phyloP scores from a whole-genome alignment of 495 filamentous ascomycete species.

The Talaromyces borbonicus region DNA sequence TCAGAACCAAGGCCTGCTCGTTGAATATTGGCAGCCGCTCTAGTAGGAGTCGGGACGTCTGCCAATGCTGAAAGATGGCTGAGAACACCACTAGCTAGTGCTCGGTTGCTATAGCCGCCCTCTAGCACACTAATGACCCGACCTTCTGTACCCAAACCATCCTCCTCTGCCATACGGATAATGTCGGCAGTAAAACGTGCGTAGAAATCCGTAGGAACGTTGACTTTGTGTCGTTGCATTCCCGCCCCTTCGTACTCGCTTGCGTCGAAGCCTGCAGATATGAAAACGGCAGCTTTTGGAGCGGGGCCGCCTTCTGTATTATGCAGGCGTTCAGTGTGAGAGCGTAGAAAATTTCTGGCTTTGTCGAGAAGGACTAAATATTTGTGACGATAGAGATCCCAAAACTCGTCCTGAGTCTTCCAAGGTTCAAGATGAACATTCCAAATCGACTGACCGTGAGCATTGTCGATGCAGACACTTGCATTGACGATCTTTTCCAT shows the following conservation, averaged over 20 bases:
- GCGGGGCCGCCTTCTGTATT: slow-evolving; percentile 38
- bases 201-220: slow-evolving; percentile 95
- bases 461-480: slow-evolving; percentile 82
- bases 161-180: slow-evolving; percentile 71
- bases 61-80: slow-evolving; percentile 78
- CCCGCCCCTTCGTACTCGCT: slow-evolving; percentile 84
- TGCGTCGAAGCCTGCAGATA: slow-evolving; percentile 94
- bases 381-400: slow-evolving; percentile 68
- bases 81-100: slow-evolving; percentile 74
- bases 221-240: slow-evolving; percentile 91
- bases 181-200: slow-evolving; percentile 81
- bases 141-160: slow-evolving; percentile 65
- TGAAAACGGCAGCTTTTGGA: slow-evolving; percentile 79
- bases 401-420: slow-evolving; percentile 74
- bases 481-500: slow-evolving; percentile 84
- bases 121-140: slow-evolving; percentile 87
- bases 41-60: slow-evolving; percentile 14
- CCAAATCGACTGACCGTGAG: slow-evolving; percentile 87
- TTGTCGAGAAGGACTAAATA: slow-evolving; percentile 72
- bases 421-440: slow-evolving; percentile 91
- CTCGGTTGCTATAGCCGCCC: slow-evolving; percentile 89
- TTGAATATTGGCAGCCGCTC: background rate
- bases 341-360: slow-evolving; percentile 60
- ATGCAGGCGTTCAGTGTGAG: slow-evolving; percentile 53
- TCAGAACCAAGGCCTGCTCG: slow-evolving; percentile 17